Evolutionary conservation across 805 yeast species (phyloP).

Genomic region (Peterozyma toletana): DNA sequence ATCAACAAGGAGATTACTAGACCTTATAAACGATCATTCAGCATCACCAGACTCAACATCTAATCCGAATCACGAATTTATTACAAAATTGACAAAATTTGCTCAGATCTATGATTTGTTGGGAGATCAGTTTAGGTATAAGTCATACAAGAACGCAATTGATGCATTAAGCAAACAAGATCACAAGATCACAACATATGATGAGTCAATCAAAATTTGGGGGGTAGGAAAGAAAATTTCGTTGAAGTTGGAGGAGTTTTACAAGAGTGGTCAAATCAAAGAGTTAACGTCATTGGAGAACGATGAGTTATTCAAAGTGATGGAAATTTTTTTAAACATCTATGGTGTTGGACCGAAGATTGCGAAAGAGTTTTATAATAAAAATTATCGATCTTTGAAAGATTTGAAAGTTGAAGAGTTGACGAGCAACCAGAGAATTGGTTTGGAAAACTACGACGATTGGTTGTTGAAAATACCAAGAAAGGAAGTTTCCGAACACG

Average conservation of each 20-base stretch:
- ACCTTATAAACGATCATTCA: not conserved
- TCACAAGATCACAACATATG: conserved; percentile 22
- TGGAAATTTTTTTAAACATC: conserved; percentile 29
- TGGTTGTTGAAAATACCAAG: conserved; percentile 38
- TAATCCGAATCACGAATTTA: conserved; percentile 21
- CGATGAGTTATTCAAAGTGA: conserved; percentile 16
- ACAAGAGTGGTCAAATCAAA: conserved; percentile 25
- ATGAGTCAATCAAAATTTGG: conserved; percentile 30
- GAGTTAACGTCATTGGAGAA: conserved; percentile 9
- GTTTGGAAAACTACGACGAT: conserved; percentile 39
- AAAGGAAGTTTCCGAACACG: conserved; percentile 34
- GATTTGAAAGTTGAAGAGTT: conserved; percentile 25
- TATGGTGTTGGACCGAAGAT: conserved; percentile 41
- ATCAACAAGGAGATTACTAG: conserved; percentile 3
- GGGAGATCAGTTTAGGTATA: conserved; percentile 29
- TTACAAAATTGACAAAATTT: conserved; percentile 23
- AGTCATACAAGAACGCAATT: conserved; percentile 38
- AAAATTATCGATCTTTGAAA: conserved; percentile 29
- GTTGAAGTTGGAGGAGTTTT: conserved; percentile 36
- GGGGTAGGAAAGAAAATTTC: conserved; percentile 35
- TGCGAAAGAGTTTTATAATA: conserved; percentile 31
- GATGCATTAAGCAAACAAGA: conserved; percentile 21
- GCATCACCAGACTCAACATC: conserved; percentile 2
- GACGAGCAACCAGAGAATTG: conserved; percentile 23
- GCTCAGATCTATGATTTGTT: conserved; percentile 20